Base-by-base conservation (phyloP, 495 filamentous ascomycete species). In the Annulohypoxylon moriforme region DNA sequence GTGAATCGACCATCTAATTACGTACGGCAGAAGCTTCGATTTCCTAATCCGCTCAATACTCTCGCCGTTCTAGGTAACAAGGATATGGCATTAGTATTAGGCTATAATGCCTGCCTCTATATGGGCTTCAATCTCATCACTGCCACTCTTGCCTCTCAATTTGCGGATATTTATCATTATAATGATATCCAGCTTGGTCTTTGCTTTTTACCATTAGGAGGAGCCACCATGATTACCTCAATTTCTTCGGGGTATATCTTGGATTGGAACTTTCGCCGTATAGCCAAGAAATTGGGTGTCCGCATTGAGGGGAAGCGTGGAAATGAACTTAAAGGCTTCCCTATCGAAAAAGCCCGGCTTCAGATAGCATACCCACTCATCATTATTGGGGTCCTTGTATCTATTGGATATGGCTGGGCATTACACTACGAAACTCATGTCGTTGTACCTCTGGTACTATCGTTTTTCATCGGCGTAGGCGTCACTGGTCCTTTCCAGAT, bases 41-140 rank as follows among this genome's bases (percentile, higher is more conserved):
- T 90, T 33, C 92, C 92, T 0, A 94, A 94, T 61, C 92, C 93
- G 0, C 76, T 93, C 27, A 84, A 88, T 25, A 89, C 90, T 0
- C 80, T 95, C 1, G 79, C 81, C n/a, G 86, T 94, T 24, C 79
- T 92, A 1, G 80, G 86, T 40, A 84, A 94, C 66, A 90, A 90
- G 69, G 90, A 93, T n/a, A 73, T 85, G 61, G 78, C 75, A 13
- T 46, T 83, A 49, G 68, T 85, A 2, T 50, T 83, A 9, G 70
- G 78, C 27, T 82, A 81, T 72, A 79, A 86, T 77, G 62, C 85
- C 76, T 14, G 89, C 83, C 77, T 91, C 82, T 81, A 83, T 71
- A 65, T 83, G 44, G 76, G 80, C 13, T 85, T 84, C 66, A 78
- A 82, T 47, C 80, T 84, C 20, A 79, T 83, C 8, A 74, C 82